These are phyloP conservation scores for Talaromyces verruculosus DNA, from an alignment of 2,329 filamentous ascomycete genomes.

Conservation along the genomic window DNA sequence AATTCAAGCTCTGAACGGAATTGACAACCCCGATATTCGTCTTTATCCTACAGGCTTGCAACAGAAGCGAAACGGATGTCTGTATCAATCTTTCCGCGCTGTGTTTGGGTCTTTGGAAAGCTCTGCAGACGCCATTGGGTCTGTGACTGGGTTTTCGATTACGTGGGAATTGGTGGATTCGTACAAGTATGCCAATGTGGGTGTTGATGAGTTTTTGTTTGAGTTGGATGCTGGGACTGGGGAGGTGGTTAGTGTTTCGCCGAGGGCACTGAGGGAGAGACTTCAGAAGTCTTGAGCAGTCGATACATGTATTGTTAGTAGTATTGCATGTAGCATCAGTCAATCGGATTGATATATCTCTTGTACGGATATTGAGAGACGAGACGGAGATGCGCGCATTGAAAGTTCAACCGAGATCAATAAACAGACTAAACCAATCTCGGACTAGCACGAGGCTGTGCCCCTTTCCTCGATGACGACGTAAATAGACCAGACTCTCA, in stretches of 20 bases:
- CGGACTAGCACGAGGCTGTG: conserved; percentile 1
- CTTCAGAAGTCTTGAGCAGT: background rate
- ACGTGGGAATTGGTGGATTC: conserved; percentile 25
- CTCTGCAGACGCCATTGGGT: conserved; percentile 22
- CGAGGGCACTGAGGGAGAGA: conserved; percentile 23
- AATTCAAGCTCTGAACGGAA: background rate
- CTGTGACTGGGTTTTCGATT: conserved; percentile 26
- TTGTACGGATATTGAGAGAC: too few relatives aligned
- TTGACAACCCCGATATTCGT: background rate
- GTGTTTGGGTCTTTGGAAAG: background rate
- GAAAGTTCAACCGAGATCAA: too few relatives aligned
- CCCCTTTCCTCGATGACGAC: background rate
- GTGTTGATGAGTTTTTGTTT: conserved; percentile 28
- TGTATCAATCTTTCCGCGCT: background rate
- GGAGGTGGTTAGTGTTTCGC: conserved; percentile 22
- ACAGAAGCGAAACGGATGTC: background rate
- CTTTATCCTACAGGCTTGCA: background rate
- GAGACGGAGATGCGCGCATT: too few relatives aligned
- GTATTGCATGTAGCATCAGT: background rate
- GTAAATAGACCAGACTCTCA: background rate
- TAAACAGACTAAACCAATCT: background rate
- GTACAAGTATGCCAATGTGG: conserved; percentile 25
- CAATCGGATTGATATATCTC: too few relatives aligned
- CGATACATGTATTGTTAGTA: background rate
- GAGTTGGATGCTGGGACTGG: conserved; percentile 23